Evolutionary conservation across 305 asterid genomes (phyloP), one percentile per base, ranked within the genome.

Genomic region (Fraxinus sp.): DNA sequence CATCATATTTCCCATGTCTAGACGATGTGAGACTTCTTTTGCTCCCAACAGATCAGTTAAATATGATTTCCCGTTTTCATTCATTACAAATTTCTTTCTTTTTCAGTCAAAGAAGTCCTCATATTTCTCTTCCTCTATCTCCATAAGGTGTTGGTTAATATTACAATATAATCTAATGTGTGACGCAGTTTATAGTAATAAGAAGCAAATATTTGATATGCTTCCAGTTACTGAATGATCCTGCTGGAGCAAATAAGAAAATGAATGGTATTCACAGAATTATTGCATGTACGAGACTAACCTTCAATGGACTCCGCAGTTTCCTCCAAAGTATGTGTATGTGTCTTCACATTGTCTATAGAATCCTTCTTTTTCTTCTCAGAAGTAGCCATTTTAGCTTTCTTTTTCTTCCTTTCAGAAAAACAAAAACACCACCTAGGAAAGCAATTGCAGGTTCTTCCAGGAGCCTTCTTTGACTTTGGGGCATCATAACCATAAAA

Each of bases 401-500:
- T 76, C 79, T 76, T 76, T 44, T 76, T 76, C 79, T 76, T 76
- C 68, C 24, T 44, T 24, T 28, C 22, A 13, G 79, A 46, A 55
- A 68, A 24, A 28, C 85, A 80, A 66, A 83, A 80, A 74, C 85
- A 86, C 89, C 85, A 88, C 62, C 77, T 84, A 44, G 80, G 83
- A 70, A 76, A 86, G 78, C 88, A 88, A 80, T 73, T 88, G 85
- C 87, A 86, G 57, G 85, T 84, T 71, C 77, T 83, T 2, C 64
- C 37, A 1, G 84, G 59, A n/a, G 77, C 32, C 74, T 85, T 88
- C 80, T 83, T 83, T 82, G 74, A 35, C 77, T 79, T 86, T 1
- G 89, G 89, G 57, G 87, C 87, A 83, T 81, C 82, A 7, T 62
- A 82, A 16, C 91, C 91, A 81, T 88, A 86, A 44, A 88, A 83